A percentile compares a stretch with the other conserved stretches of the same genome.
phyloP scores from a whole-genome alignment of 805 yeast species.

The Hanseniaspora occidentalis region DNA sequence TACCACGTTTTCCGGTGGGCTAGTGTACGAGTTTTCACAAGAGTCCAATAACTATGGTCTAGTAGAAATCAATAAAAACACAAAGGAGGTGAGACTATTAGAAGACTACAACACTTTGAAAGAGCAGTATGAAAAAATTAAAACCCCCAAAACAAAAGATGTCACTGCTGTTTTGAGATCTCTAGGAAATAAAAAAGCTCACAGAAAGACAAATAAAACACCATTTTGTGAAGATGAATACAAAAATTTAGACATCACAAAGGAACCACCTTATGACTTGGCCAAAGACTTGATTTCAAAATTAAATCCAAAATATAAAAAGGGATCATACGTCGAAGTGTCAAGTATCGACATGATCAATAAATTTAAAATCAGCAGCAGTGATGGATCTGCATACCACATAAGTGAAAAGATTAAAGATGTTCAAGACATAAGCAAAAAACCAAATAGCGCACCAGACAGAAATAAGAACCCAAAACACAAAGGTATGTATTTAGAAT shows the following conservation, averaged over 20 bases:
- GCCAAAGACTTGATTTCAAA: no score
- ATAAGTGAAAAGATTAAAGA: no score
- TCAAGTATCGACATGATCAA: no score
- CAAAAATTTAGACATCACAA: constrained; percentile 4
- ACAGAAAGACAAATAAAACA: constrained; percentile 1
- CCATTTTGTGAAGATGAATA: constrained; percentile 3
- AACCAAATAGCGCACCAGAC: no score
- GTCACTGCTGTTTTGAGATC: constrained; percentile 1
- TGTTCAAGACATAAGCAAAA: no score
- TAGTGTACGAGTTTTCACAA: constrained; percentile 70
- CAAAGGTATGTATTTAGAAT: no score
- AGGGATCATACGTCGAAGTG: no score
- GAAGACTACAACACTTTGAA: constrained; percentile 40
- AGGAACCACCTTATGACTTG: constrained; percentile 1
- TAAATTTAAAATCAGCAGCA: no score
- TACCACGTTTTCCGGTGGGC: constrained; percentile 70
- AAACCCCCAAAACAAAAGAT: constrained; percentile 21
- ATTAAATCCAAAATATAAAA: no score
- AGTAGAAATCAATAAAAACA: constrained; percentile 35
- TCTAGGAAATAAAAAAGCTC: neutral
- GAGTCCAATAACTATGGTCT: constrained; percentile 73
- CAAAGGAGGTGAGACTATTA: constrained; percentile 28
- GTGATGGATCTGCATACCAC: no score
- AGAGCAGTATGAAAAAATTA: constrained; percentile 31
- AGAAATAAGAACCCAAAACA: no score